Conservation (phyloP, 768 basidiomycete species). For the Lactarius sanguifluus region DNA sequence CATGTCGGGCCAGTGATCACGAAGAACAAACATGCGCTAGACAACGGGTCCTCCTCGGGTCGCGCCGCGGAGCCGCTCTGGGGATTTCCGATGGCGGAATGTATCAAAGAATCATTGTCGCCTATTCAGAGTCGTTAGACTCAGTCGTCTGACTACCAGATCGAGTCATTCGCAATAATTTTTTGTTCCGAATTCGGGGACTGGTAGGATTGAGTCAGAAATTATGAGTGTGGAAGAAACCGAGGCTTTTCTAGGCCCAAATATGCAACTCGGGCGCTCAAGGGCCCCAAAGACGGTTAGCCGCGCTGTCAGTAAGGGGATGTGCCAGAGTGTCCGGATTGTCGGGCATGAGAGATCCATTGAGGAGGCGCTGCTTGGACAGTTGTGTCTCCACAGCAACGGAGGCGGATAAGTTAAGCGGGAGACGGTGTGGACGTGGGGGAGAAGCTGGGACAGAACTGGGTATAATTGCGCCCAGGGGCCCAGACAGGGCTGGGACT, state of each 20-base stretch:
- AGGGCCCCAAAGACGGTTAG: constrained; percentile 23
- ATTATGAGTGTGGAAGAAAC: constrained; percentile 17
- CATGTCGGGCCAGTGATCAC: constrained; percentile 19
- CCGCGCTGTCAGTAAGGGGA: constrained; percentile 20
- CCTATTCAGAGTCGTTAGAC: constrained; percentile 3
- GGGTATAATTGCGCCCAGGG: constrained; percentile 6
- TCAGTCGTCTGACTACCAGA: constrained; percentile 13
- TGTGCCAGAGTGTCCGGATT: constrained; percentile 10
- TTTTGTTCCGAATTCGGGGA: constrained; percentile 9
- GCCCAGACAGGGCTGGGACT: constrained; percentile 1
- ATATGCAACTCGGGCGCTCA: constrained; percentile 16
- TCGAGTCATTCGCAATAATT: constrained; percentile 15
- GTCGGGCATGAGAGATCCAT: constrained; percentile 17
- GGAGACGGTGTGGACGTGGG: constrained; percentile 6
- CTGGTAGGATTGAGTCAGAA: constrained; percentile 6
- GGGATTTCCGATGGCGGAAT: constrained; percentile 10
- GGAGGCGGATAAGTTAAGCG: constrained; percentile 8
- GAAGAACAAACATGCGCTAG: constrained; percentile 17
- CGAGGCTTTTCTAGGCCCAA: constrained; percentile 22
- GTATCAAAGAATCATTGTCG: constrained; percentile 7
- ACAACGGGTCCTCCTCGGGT: constrained; percentile 15
- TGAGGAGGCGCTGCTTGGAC: not conserved
- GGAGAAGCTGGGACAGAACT: not conserved
- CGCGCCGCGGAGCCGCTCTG: constrained; percentile 22
- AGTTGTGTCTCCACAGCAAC: constrained; percentile 28